These are phyloP conservation scores for Tetrapisispora taiwanensis DNA, from an alignment of 805 yeast species.

Conservation along the genomic window DNA sequence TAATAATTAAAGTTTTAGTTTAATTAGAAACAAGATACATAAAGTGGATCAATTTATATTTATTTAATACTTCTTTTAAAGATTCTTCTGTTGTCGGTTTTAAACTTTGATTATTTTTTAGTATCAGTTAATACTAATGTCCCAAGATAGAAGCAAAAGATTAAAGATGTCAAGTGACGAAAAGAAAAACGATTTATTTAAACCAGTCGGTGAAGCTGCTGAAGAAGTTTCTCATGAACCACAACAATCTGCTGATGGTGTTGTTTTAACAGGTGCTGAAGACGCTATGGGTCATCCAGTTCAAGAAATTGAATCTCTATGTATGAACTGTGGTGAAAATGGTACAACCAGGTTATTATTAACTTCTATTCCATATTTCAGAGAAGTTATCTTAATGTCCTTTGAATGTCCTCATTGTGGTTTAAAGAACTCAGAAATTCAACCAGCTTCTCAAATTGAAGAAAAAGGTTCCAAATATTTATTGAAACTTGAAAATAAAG, in stretches of 20 bases:
- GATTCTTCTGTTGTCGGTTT: neutral
- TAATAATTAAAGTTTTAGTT: no score
- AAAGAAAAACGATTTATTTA: constrained; percentile 36
- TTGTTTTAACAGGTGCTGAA: constrained; percentile 60
- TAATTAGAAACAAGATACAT: no score
- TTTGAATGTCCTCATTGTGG: constrained; percentile 95
- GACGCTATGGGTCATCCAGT: constrained; percentile 90
- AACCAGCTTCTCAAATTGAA: constrained; percentile 89
- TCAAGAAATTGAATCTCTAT: constrained; percentile 86
- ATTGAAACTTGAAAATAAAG: constrained; percentile 53
- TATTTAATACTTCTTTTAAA: no score
- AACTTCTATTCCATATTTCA: constrained; percentile 84
- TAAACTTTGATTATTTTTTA: neutral
- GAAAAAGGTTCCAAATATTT: constrained; percentile 74
- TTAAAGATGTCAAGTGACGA: constrained; percentile 3
- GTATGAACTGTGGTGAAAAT: constrained; percentile 87
- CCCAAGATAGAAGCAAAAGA: constrained; percentile 1
- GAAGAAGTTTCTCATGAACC: constrained; percentile 34
- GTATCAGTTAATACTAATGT: neutral
- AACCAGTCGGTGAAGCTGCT: constrained; percentile 52
- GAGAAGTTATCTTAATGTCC: constrained; percentile 88
- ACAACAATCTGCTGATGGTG: constrained; percentile 28
- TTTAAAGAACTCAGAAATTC: constrained; percentile 82
- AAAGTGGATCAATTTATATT: no score
- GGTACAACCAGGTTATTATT: constrained; percentile 78